Base-by-base conservation (phyloP, 495 filamentous ascomycete species). In the Podospora bellae-mahoneyi region DNA sequence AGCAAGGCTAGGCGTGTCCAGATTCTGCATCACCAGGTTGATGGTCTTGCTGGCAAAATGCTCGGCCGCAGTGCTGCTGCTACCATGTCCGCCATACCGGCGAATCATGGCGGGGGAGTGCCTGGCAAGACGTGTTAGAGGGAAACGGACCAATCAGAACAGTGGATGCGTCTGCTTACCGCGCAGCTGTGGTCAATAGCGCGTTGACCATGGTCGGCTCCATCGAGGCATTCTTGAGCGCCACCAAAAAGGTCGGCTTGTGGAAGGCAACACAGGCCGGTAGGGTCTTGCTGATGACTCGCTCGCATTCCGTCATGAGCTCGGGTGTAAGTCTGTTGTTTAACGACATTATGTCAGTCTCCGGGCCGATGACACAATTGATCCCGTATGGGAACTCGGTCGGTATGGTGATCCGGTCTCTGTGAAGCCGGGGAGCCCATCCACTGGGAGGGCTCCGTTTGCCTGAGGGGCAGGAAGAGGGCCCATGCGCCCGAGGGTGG, bases 191-290 rank as follows among this genome's bases (percentile, higher is more conserved):
- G 23, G 82, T 82, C 19, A 84, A 73, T 20, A 84, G 76, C 16
- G 81, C 81, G 61, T 83, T 82, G 39, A 84, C 77, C 69, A 84
- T 82, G 54, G 78, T 79, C 4, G 76, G 76, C 44, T 84, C 82
- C 63, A 84, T 78, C 18, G 76, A 75, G 6, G 73, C 72, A 48
- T 77, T 82, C 78, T 84, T 83, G 23, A 84, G 76, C 69, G 84
- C 81, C 72, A 82, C 79, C 48, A 84, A 65, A 64, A 83, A 83
- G 5, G 82, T 82, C 59, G 82, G 81, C 73, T 84, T 84, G 75
- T 84, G 82, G 72, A 84, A 84, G 59, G 81, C 82, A 54, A 84
- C 79, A 67, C 81, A 84, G 71, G 82, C 82, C 60, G 82, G 82
- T 60, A 84, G 74, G 16, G 81, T 82, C 72, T 82, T 84, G 69